Base-by-base conservation (phyloP, 306 rosid species). In the Echinosophora koreensis region DNA sequence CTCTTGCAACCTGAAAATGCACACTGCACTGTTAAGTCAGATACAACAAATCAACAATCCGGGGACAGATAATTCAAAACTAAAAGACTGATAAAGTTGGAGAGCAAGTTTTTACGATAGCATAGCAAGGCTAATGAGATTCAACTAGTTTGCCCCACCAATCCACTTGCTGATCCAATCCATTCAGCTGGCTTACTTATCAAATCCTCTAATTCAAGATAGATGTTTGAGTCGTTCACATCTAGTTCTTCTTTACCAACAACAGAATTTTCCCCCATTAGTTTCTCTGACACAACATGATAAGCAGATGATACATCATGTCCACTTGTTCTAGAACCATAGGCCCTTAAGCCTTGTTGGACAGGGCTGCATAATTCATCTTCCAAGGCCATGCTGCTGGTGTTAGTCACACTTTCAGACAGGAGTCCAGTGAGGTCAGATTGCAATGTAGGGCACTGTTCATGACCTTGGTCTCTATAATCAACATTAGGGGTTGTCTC, bases 191-290 rank as follows among this genome's bases (percentile, higher is more conserved):
- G 91, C 71, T 90, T 89, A 34, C 69, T 84, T 47, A 92, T 86
- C 93, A 90, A 82, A 84, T 92, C 94, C 88, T 90, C 97, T 76
- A 90, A 71, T 57, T 95, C 96, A 63, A 86, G 88, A 70, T 88
- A 92, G 54, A 95, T 81, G 27, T 84, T 86, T 0, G 92, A 82
- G 84, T 88, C 96, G 77, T 88, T 89, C 51, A 82, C 81, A 57
- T 76, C 86, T 22, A 83, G 64, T 39, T 75, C 88, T 74, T 90
- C 89, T 74, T 90, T 93, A 49, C 86, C 92, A 44, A 81, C 77
- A 37, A 64, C 27, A 58, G 78, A 50, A 55, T 52, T 84, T 15
- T 88, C 92, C 18, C 71, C 62, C 52, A 85, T 65, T 1, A 91
- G 61, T 8, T 83, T 79, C 54, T 91, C 93, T 0, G 95, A 84